These are phyloP conservation scores for Dissoconium aciculare DNA, from an alignment of 2,329 filamentous ascomycete species.

Conservation along the genomic window DNA sequence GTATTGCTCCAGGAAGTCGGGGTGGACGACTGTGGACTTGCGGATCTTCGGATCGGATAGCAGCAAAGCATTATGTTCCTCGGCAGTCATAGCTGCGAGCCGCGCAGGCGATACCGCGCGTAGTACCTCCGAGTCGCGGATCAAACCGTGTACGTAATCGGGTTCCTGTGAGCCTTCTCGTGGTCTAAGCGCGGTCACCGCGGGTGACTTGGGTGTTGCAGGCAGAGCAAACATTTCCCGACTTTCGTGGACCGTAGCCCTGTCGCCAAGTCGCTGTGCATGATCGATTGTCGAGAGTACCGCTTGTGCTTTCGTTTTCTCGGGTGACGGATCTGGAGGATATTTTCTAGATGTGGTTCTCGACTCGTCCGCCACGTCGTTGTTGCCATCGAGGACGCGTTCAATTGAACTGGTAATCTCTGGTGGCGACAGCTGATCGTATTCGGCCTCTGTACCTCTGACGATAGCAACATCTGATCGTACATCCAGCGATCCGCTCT, in stretches of 20 bases:
- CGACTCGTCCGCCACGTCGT: slow-evolving; percentile 2
- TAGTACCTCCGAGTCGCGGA: slow-evolving; percentile 19
- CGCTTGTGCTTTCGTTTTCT: not conserved
- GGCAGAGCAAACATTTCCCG: not conserved
- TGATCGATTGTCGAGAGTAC: not conserved
- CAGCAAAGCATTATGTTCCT: slow-evolving; percentile 80
- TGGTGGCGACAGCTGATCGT: slow-evolving; percentile 16
- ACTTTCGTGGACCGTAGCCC: too few species aligned
- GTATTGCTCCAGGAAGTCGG: slow-evolving; percentile 83
- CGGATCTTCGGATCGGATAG: slow-evolving; percentile 72
- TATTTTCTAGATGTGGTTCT: slow-evolving; percentile 14
- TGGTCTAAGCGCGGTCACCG: slow-evolving; percentile 8
- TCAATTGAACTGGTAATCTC: slow-evolving; percentile 24
- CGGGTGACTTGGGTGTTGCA: not conserved
- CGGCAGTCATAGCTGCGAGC: slow-evolving; percentile 52
- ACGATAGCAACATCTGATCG: slow-evolving; percentile 17
- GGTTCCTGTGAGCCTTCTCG: slow-evolving; percentile 22
- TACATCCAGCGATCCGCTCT: too few species aligned
- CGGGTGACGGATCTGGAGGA: slow-evolving; percentile 3
- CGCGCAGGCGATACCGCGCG: slow-evolving; percentile 19
- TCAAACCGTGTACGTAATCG: slow-evolving; percentile 20
- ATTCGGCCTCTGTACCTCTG: slow-evolving; percentile 18
- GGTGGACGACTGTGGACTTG: slow-evolving; percentile 82
- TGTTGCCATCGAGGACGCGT: slow-evolving; percentile 13
- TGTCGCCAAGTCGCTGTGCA: not conserved